phyloP scores from a whole-genome alignment of 768 basidiomycete species.

The Ephemerocybe angulata region DNA sequence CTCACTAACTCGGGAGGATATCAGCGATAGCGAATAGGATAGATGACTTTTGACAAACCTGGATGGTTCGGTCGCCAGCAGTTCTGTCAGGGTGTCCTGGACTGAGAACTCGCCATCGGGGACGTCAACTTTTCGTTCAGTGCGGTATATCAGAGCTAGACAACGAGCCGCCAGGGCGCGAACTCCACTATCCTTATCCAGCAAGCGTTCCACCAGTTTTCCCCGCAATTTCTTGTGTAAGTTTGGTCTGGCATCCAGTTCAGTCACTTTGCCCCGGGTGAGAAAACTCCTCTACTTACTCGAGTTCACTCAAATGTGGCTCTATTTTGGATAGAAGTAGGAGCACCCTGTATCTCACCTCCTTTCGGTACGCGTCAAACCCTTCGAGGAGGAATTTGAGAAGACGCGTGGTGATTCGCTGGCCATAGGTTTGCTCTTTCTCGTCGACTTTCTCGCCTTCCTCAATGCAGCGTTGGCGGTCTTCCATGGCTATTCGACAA shows the following conservation, averaged over 20 bases:
- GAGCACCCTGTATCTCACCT: neutral
- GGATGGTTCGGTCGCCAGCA: conserved; percentile 68
- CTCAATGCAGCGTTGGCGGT: conserved; percentile 27
- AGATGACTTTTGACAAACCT: conserved; percentile 46
- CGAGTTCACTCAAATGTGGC: neutral
- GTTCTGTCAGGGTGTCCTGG: conserved; percentile 60
- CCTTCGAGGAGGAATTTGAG: neutral
- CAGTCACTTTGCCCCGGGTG: too few relatives aligned
- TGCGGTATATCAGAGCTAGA: conserved; percentile 68
- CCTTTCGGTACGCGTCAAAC: neutral
- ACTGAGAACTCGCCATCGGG: conserved; percentile 49
- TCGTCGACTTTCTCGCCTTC: neutral
- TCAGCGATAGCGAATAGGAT: neutral
- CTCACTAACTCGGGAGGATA: conserved; percentile 55
- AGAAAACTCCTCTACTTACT: too few relatives aligned
- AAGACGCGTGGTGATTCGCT: neutral
- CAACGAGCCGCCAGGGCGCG: conserved; percentile 79
- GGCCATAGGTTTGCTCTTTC: neutral
- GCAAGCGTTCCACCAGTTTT: conserved; percentile 64
- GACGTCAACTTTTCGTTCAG: conserved; percentile 60
- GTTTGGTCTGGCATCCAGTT: too few relatives aligned
- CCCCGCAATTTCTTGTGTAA: conserved; percentile 60
- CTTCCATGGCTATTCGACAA: conserved; percentile 37
- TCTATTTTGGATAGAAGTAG: neutral
- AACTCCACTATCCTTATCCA: conserved; percentile 76